Base-by-base conservation (phyloP, 106 monocot genomes). In the Platanthera zijinensis region DNA sequence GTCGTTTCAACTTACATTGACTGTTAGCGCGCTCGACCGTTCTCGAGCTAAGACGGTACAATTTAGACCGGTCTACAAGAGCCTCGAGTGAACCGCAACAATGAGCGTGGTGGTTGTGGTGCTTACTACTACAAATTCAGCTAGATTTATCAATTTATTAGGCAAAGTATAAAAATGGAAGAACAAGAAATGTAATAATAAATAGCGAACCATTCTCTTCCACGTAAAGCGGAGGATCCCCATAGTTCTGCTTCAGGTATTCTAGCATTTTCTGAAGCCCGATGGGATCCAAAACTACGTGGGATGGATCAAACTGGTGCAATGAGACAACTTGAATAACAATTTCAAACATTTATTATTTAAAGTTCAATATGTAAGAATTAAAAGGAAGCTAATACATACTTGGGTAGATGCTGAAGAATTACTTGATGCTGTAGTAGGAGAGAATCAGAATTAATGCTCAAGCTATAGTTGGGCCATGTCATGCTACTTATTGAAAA, bases 181-280 rank as follows among this genome's bases (percentile, higher is more conserved):
- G 18, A 4, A 63, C 22, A 25, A 25, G 18, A 4, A 63, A 63
- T 63, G 8, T 9, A 9, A 66, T 66, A 66, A 11, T 30, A 70
- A 48, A 70, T 47, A 6, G 72, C 84, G 51, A 51, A 87, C 93
- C 94, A 87, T 89, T 90, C 78, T 94, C 94, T 70, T 94, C 82
- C 17, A 94, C 45, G 50, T 83, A 94, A 67, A 89, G 81, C 10
- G 85, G 88, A 74, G 80, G 83, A 50, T 87, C 82, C 45, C 79
- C 78, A 76, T 91, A 94, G 9, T 45, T 56, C n/a, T 78, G 51
- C 49, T 76, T 91, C 11, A 91, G 10, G 49, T 82, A 82, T 48
- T 82, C 70, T 19, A 91, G 51, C 22, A 87, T 49, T 9, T 84
- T 61, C 30, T 74, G 83, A 62, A 94, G 76, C 6, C 91, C 94